Percentiles rank a stretch among this genome's conserved stretches.
phyloP scores from a whole-genome alignment of 495 filamentous ascomycete species.

The Friedmanniomyces simplex region DNA sequence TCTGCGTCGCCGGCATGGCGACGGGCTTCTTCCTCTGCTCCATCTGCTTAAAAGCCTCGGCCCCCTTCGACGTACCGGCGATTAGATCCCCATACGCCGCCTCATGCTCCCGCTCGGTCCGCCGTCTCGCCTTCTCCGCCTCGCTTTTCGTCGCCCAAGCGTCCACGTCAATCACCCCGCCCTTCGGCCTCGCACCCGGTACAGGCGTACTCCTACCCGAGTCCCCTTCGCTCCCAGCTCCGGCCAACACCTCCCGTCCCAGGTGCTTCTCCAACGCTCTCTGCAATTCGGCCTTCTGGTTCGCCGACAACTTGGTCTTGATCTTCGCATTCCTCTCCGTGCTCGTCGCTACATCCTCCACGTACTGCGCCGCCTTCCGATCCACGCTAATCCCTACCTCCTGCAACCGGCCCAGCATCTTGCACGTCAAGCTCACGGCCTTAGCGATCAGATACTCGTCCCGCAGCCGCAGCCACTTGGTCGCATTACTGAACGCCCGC shows the following conservation, averaged over 20 bases:
- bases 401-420: constrained; percentile 62
- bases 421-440: constrained; percentile 55
- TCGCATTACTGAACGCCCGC: constrained; percentile 53
- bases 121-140: constrained; percentile 17
- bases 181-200: constrained; percentile 39
- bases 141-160: constrained; percentile 26
- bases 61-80: background rate
- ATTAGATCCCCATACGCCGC: constrained; percentile 11
- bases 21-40: constrained; percentile 4
- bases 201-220: constrained; percentile 16
- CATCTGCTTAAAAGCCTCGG: constrained; percentile 9
- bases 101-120: constrained; percentile 24
- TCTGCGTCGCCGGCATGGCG: constrained; percentile 4
- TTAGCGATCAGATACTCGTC: constrained; percentile 72
- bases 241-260: constrained; percentile 30
- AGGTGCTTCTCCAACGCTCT: constrained; percentile 69
- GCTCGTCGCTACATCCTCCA: constrained; percentile 44
- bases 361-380: constrained; percentile 46
- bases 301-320: constrained; percentile 60
- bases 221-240: constrained; percentile 1
- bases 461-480: constrained; percentile 73
- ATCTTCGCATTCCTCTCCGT: constrained; percentile 37
- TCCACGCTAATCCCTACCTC: constrained; percentile 60
- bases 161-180: constrained; percentile 59
- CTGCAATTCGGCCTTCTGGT: constrained; percentile 73